Conservation (phyloP, 495 filamentous ascomycete genomes). For the Aspergillus saccharolyticus region DNA sequence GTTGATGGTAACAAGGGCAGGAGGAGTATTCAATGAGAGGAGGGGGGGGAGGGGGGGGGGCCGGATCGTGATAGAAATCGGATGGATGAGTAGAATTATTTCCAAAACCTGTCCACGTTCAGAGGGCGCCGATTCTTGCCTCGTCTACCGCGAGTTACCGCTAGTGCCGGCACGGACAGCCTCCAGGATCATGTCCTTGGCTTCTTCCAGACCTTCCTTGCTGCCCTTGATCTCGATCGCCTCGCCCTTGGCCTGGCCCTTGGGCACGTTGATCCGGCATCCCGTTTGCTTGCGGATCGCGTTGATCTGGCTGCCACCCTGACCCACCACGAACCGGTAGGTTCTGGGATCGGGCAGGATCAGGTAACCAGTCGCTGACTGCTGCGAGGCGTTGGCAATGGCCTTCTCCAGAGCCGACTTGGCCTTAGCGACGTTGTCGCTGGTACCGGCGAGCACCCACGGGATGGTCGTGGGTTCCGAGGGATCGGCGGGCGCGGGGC, state of each 20-base stretch:
- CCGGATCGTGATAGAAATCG: background rate
- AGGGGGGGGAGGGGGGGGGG: background rate
- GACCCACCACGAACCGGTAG: conserved; percentile 86
- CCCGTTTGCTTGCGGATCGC: conserved; percentile 85
- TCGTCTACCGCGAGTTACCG: conserved; percentile 17
- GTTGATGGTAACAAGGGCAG: background rate
- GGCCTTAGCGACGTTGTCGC: conserved; percentile 72
- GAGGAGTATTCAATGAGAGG: background rate
- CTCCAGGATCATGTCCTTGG: conserved; percentile 80
- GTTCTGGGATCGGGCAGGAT: conserved; percentile 83
- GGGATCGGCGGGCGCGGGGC: conserved; percentile 30
- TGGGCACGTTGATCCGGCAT: conserved; percentile 86
- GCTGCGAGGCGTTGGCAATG: conserved; percentile 64
- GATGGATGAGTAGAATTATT: background rate
- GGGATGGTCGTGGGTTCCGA: conserved; percentile 70
- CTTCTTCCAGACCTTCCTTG: conserved; percentile 76
- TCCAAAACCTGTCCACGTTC: background rate
- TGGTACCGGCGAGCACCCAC: conserved; percentile 78
- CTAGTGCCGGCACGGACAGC: conserved; percentile 54
- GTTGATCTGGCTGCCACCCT: conserved; percentile 86
- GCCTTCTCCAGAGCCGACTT: conserved; percentile 65
- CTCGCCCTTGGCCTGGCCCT: conserved; percentile 68
- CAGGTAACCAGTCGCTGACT: conserved; percentile 75
- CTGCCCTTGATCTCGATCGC: conserved; percentile 84
- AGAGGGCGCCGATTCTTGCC: background rate